Evolutionary conservation across 345 rosid genomes (phyloP).

Genomic region (Eucalyptus paniculata): DNA sequence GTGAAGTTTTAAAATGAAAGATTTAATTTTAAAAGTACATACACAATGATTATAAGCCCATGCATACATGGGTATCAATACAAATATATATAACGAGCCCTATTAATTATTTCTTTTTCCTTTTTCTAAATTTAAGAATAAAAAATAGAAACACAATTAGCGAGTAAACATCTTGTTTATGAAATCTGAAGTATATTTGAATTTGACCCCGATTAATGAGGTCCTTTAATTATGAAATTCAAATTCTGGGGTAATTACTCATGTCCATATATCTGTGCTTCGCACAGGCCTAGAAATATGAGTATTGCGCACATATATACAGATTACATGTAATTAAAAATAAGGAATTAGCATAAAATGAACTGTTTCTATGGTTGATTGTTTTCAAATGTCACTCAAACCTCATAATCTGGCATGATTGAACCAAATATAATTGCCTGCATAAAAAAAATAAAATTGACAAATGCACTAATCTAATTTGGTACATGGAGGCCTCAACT

Average conservation of each 20-base stretch:
- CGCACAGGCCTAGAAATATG: neutral
- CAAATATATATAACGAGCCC: neutral
- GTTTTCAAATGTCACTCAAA: neutral
- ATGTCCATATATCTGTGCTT: neutral
- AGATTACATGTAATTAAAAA: rapidly evolving
- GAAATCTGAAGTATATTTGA: neutral
- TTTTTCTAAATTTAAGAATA: neutral
- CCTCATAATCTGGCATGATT: neutral
- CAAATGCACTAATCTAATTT: neutral
- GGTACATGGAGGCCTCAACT: neutral
- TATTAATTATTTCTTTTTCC: neutral
- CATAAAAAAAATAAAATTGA: neutral
- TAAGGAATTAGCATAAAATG: neutral
- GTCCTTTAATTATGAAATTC: neutral
- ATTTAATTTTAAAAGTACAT: no score
- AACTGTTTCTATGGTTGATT: neutral
- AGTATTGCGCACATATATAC: neutral
- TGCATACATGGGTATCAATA: neutral
- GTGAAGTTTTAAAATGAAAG: no score
- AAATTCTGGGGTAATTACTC: neutral
- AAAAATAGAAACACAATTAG: neutral
- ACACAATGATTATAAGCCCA: neutral
- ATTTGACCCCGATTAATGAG: neutral
- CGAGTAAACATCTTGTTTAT: neutral
- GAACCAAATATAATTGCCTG: neutral